Conservation (phyloP, 257 asterid genomes). For the Misopates orontium region DNA sequence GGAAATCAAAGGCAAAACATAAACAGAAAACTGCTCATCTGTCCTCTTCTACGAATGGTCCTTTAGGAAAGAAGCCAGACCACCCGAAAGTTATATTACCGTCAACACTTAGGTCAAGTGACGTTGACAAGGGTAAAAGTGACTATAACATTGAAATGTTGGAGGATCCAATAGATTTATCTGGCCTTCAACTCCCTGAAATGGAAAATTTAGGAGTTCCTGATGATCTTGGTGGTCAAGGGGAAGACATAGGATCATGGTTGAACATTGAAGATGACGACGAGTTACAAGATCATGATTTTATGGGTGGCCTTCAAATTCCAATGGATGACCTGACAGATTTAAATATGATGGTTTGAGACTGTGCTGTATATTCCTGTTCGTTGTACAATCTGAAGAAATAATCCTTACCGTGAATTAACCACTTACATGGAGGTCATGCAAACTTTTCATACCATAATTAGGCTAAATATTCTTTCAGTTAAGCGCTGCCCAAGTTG, state of each 20-base stretch:
- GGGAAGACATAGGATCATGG: conserved; percentile 86
- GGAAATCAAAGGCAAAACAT: conserved; percentile 74
- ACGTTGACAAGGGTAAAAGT: conserved; percentile 42
- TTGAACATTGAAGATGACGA: conserved; percentile 77
- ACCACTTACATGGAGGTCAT: conserved; percentile 47
- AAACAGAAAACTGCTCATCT: conserved; percentile 80
- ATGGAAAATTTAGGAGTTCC: conserved; percentile 74
- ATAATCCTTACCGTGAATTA: conserved; percentile 37
- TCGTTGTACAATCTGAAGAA: conserved; percentile 44
- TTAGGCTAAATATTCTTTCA: conserved; percentile 58
- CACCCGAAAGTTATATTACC: conserved; percentile 52
- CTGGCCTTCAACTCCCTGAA: conserved; percentile 81
- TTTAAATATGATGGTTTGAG: conserved; percentile 81
- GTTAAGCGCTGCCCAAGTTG: conserved; percentile 48
- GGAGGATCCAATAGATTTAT: conserved; percentile 93
- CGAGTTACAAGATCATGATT: conserved; percentile 71
- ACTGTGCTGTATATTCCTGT: conserved; percentile 54
- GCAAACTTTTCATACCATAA: conserved; percentile 37
- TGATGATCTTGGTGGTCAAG: conserved; percentile 73
- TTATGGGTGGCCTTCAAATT: conserved; percentile 73
- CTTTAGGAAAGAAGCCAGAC: conserved; percentile 64
- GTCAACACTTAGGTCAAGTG: conserved; percentile 51
- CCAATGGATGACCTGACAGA: conserved; percentile 90
- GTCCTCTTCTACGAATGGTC: conserved; percentile 69
- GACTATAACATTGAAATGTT: conserved; percentile 48